A percentile compares a stretch with the other conserved stretches of the same genome.
These are phyloP conservation scores for Williopsis jadinii DNA, from an alignment of 1,139 yeast genomes.

Conservation along the genomic window DNA sequence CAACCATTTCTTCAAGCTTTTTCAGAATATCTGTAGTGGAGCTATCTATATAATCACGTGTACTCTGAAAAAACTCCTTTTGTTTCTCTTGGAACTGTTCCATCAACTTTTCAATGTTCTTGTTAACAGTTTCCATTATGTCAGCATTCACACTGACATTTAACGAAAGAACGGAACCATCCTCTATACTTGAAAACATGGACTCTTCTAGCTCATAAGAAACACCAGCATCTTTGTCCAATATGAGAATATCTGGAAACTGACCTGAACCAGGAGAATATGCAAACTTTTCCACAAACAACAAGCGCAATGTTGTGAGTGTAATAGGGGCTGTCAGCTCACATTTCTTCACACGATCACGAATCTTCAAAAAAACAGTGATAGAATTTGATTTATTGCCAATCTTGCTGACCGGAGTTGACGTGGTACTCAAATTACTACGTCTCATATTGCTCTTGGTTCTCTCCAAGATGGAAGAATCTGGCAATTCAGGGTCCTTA, in stretches of 20 bases:
- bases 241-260: conserved; percentile 79
- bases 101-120: conserved; percentile 29
- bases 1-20: conserved; percentile 22
- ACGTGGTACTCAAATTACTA: conserved; percentile 3
- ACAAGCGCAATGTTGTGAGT: conserved; percentile 57
- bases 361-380: conserved; percentile 47
- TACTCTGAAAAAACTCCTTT: conserved; percentile 23
- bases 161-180: conserved; percentile 55
- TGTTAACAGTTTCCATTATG: conserved; percentile 10
- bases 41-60: conserved; percentile 25
- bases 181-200: conserved; percentile 47
- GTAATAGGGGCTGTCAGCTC: conserved; percentile 43
- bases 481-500: conserved; percentile 26
- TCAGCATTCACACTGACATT: conserved; percentile 19
- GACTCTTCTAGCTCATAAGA: conserved; percentile 79
- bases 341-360: conserved; percentile 58
- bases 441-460: conserved; percentile 11
- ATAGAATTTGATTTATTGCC: background rate
- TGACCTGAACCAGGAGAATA: conserved; percentile 65
- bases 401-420: background rate
- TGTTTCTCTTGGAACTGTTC: conserved; percentile 30
- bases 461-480: conserved; percentile 12
- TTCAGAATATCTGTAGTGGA: conserved; percentile 29
- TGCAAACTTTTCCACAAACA: conserved; percentile 84
- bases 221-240: conserved; percentile 51